These are phyloP conservation scores for Aspergillaceae sp. DNA, from an alignment of 2,329 filamentous ascomycete genomes.

Conservation along the genomic window DNA sequence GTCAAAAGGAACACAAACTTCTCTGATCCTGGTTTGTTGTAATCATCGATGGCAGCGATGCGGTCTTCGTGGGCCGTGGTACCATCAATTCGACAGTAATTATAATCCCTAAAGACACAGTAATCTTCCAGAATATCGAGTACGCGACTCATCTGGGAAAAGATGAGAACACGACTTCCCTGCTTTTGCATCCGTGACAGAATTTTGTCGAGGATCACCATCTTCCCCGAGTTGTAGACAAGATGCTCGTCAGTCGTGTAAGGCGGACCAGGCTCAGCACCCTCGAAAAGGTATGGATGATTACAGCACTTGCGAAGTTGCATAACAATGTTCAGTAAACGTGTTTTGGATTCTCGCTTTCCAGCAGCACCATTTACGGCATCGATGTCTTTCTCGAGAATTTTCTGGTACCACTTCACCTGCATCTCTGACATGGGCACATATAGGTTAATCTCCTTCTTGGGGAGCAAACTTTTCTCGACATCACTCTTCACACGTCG, in stretches of 20 bases:
- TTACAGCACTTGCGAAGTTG: slow-evolving; percentile 98
- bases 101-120: slow-evolving; percentile 87
- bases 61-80: slow-evolving; percentile 95
- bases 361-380: slow-evolving; percentile 94
- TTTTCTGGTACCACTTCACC: slow-evolving; percentile 98
- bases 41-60: slow-evolving; percentile 94
- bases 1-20: slow-evolving; percentile 96
- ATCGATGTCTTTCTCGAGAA: slow-evolving; percentile 97
- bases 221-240: slow-evolving; percentile 88
- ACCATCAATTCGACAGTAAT: slow-evolving; percentile 96
- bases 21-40: slow-evolving; percentile 91
- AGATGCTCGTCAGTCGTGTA: slow-evolving; percentile 98
- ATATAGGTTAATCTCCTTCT: slow-evolving; percentile 95
- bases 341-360: slow-evolving; percentile 95
- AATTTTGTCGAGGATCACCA: slow-evolving; percentile 92
- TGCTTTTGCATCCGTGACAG: slow-evolving; percentile 73
- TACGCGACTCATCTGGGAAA: slow-evolving; percentile 97
- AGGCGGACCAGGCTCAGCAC: slow-evolving; percentile 89
- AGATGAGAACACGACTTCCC: slow-evolving; percentile 93
- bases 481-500: slow-evolving; percentile 96
- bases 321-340: slow-evolving; percentile 97
- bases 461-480: slow-evolving; percentile 92
- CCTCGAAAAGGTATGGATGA: slow-evolving; percentile 95
- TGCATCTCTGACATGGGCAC: slow-evolving; percentile 99
- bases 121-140: slow-evolving; percentile 97